phyloP scores from a whole-genome alignment of 2,329 filamentous ascomycete species.

The Colletotrichum higginsianum region DNA sequence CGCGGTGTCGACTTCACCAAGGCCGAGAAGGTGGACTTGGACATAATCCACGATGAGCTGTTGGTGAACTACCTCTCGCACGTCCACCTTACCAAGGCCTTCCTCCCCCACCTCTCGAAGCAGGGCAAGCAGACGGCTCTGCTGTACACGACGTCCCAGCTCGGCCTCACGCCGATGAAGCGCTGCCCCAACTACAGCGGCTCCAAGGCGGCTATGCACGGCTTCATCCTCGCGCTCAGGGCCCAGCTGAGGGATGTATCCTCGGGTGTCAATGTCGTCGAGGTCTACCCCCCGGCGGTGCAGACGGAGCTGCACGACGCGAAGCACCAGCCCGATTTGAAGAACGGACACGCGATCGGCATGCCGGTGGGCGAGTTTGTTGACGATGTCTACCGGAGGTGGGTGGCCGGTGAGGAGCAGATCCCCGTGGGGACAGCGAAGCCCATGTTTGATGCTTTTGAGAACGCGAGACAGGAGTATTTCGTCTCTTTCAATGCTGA shows the following conservation, averaged over 20 bases:
- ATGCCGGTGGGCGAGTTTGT: conserved; percentile 58
- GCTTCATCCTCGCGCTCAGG: conserved; percentile 46
- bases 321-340: conserved; percentile 21
- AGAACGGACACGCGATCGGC: conserved; percentile 46
- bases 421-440: conserved; percentile 15
- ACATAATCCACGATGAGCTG: conserved; percentile 47
- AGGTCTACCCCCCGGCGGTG: conserved; percentile 50
- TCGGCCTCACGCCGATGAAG: conserved; percentile 37
- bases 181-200: conserved; percentile 48
- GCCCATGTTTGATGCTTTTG: conserved; percentile 25
- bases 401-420: conserved; percentile 59
- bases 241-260: conserved; percentile 38
- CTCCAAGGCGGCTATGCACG: conserved; percentile 48
- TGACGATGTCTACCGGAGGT: conserved; percentile 60
- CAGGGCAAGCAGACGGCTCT: conserved; percentile 38
- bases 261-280: conserved; percentile 44
- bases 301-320: conserved; percentile 43
- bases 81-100: conserved; percentile 48
- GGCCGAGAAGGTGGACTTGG: conserved; percentile 49
- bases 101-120: conserved; percentile 48
- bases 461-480: conserved; percentile 17
- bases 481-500: conserved; percentile 13
- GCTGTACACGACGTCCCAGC: conserved; percentile 43
- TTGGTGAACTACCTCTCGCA: conserved; percentile 50
- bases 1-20: conserved; percentile 57